Evolutionary conservation across 331 rosid species (phyloP).

Genomic region (Telfairia occidentalis): DNA sequence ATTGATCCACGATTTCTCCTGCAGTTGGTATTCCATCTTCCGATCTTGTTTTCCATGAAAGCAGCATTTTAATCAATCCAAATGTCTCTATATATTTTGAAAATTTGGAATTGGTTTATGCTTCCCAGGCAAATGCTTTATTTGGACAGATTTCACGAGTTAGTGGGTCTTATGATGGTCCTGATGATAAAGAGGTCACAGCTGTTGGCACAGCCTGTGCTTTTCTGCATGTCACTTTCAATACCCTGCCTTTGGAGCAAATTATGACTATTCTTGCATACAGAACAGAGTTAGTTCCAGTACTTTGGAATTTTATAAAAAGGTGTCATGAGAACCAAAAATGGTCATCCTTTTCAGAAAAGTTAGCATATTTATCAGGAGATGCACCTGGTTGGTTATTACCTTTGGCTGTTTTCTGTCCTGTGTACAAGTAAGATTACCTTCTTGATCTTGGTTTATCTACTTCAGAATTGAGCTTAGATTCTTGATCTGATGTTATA

Average conservation of each 20-base stretch:
- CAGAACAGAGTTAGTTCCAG: slow-evolving; percentile 89
- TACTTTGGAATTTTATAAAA: slow-evolving; percentile 89
- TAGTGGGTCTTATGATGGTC: slow-evolving; percentile 34
- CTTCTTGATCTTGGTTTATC: slow-evolving; percentile 12
- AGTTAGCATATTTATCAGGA: slow-evolving; percentile 60
- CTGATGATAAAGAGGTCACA: slow-evolving; percentile 64
- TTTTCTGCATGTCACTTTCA: slow-evolving; percentile 72
- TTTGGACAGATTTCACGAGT: slow-evolving; percentile 61
- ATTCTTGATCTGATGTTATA: slow-evolving; percentile 2
- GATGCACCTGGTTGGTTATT: slow-evolving; percentile 98
- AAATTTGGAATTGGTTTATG: slow-evolving; percentile 17
- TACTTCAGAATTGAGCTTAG: slow-evolving; percentile 2
- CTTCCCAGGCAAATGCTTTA: slow-evolving; percentile 60
- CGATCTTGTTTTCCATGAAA: neutral
- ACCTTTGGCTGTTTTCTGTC: slow-evolving; percentile 93
- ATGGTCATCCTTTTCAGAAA: slow-evolving; percentile 72
- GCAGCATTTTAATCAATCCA: neutral
- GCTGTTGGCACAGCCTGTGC: slow-evolving; percentile 93
- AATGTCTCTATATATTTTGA: neutral
- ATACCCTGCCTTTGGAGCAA: slow-evolving; percentile 72
- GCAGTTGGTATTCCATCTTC: slow-evolving; percentile 57
- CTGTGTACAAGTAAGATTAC: slow-evolving; percentile 83
- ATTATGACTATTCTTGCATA: slow-evolving; percentile 92
- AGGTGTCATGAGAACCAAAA: slow-evolving; percentile 75
- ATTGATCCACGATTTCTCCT: slow-evolving; percentile 75